Base-by-base conservation (phyloP, 2,329 filamentous ascomycete genomes). In the Fusarium ramigenum region DNA sequence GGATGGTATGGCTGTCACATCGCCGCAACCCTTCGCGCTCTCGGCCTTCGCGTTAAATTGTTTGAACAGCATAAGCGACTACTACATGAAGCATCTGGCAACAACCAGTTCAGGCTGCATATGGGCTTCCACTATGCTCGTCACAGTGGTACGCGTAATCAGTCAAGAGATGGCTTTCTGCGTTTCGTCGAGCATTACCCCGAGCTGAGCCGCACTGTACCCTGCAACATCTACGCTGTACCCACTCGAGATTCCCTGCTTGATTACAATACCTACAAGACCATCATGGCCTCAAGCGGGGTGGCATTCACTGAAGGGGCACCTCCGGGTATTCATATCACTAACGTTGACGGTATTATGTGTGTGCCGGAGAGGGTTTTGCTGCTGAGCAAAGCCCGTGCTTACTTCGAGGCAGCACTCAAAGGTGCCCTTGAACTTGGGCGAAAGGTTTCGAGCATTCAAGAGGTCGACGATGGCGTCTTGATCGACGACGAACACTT, bases 1-100 rank as follows among this genome's bases (percentile, higher is more conserved):
- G 58, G 58, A 23, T 61, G 58, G 58, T 61, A 61, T 30, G 58
- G 58, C 28, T 61, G 58, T 54, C 58, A 61, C 30, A 61, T 61
- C 16, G 58, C 58, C 10, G 4, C 28, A 37, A 9, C 58, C 6
- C 58, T 61, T 18, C 46, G 47, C 21, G 10, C 25, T 8, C 30
- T 61, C n/a, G 58, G 58, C 37, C 43, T 54, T 34, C 47, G 8
- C 5, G 58, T 54, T 11, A 61, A 30, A 16, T 34, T 61, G 16
- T 68, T 63, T 1, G 60, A 63, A 10, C 60, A 63, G 23, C 60
- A 63, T 34, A 39, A 56, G 39, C 52, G 52, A 18, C 40, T 63
- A 9, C 42, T 63, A 25, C 60, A 63, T 19, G 60, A 63, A 47
- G 60, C 60, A 40, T 63, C 60, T 11, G 60, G 60, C 2, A 63